Evolutionary conservation across 2,329 filamentous ascomycete genomes (phyloP).

Genomic region (Xylaria arbuscula): DNA sequence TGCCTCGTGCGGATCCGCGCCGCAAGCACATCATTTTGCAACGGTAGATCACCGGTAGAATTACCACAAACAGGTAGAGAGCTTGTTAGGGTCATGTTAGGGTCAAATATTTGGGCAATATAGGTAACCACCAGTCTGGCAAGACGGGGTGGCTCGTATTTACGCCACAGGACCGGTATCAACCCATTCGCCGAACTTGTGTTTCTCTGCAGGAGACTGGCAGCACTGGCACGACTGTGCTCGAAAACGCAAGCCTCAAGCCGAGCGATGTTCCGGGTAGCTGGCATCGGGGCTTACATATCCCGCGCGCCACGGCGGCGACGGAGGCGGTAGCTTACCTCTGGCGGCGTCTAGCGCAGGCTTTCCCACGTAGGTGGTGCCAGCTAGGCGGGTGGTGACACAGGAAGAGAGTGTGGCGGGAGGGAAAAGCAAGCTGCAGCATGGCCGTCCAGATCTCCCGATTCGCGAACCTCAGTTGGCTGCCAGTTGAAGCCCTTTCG

Average conservation of each 20-base stretch:
- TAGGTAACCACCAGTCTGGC: slow-evolving; percentile 8
- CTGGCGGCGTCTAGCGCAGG: slow-evolving; percentile 3
- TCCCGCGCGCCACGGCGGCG: slow-evolving; percentile 35
- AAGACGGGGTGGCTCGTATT: neutral
- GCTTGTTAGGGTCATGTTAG: neutral
- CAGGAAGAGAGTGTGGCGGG: slow-evolving; percentile 12
- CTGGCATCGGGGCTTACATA: slow-evolving; percentile 38
- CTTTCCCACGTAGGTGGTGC: slow-evolving; percentile 9
- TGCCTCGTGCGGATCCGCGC: slow-evolving; percentile 23
- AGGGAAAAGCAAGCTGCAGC: slow-evolving; percentile 29
- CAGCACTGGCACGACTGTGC: neutral
- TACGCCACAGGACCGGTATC: slow-evolving; percentile 10
- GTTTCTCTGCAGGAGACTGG: slow-evolving; percentile 9
- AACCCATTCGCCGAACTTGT: slow-evolving; percentile 15
- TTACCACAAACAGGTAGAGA: slow-evolving; percentile 14
- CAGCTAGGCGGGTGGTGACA: slow-evolving; percentile 27
- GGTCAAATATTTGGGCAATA: slow-evolving; percentile 13
- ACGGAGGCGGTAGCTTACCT: slow-evolving; percentile 20
- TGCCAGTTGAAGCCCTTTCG: neutral
- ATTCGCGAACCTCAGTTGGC: neutral
- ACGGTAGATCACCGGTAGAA: slow-evolving; percentile 22
- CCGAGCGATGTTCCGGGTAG: slow-evolving; percentile 27
- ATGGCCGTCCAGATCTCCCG: slow-evolving; percentile 4
- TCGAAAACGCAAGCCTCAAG: neutral
- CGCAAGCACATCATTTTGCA: slow-evolving; percentile 28